These are phyloP conservation scores for Aspergillus quadrilineatus DNA, from an alignment of 2,329 filamentous ascomycete genomes.

Conservation along the genomic window DNA sequence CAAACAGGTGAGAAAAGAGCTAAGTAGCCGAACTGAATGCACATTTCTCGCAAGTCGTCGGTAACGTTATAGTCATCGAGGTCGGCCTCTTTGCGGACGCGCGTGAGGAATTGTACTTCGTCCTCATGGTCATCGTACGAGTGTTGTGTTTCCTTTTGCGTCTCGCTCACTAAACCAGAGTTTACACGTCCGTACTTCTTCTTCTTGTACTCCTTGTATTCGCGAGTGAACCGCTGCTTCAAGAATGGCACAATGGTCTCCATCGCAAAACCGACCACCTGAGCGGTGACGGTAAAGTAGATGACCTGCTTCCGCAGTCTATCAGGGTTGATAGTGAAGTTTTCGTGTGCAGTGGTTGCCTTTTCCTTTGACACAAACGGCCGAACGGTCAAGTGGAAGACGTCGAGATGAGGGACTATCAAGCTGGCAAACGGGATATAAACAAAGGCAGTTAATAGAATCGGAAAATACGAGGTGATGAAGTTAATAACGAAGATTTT, in stretches of 20 bases:
- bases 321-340: slow-evolving; percentile 80
- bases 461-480: slow-evolving; percentile 89
- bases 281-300: slow-evolving; percentile 94
- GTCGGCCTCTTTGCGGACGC: slow-evolving; percentile 81
- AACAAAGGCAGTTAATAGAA: slow-evolving; percentile 88
- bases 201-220: slow-evolving; percentile 54
- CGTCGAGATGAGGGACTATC: slow-evolving; percentile 82
- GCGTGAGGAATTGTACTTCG: slow-evolving; percentile 76
- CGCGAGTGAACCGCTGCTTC: slow-evolving; percentile 75
- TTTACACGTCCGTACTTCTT: slow-evolving; percentile 27
- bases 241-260: slow-evolving; percentile 83
- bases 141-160: slow-evolving; percentile 31
- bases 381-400: slow-evolving; percentile 76
- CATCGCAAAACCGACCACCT: slow-evolving; percentile 82
- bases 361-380: slow-evolving; percentile 75
- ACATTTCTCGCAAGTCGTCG: slow-evolving; percentile 89
- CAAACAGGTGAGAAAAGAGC: slow-evolving; percentile 91
- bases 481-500: slow-evolving; percentile 99
- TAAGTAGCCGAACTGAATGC: slow-evolving; percentile 85
- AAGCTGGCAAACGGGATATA: slow-evolving; percentile 89
- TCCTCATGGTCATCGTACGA: slow-evolving; percentile 67
- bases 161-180: slow-evolving; percentile 21
- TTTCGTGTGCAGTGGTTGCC: slow-evolving; percentile 54
- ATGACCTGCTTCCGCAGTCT: slow-evolving; percentile 89
- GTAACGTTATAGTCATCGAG: slow-evolving; percentile 89